These are phyloP conservation scores for Symbiodinium pilosum DNA, from an alignment of 73 alveolate species.

Conservation along the genomic window DNA sequence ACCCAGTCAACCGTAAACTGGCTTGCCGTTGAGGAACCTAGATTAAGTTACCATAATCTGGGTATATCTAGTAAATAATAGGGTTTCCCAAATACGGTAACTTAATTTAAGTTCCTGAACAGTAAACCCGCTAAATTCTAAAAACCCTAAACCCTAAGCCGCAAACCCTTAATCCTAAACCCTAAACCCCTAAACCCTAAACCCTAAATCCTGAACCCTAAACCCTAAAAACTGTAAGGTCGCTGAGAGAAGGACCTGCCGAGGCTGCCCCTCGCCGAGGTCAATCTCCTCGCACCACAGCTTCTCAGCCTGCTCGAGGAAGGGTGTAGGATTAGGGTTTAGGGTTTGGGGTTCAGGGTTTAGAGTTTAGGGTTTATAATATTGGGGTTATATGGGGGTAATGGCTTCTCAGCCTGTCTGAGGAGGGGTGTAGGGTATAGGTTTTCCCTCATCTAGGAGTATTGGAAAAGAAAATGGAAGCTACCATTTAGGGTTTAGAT, in stretches of 20 bases:
- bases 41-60: too few species aligned
- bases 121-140: background rate
- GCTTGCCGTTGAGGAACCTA: too few species aligned
- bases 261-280: slow-evolving; percentile 48
- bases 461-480: too few species aligned
- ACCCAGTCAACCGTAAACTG: too few species aligned
- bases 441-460: too few species aligned
- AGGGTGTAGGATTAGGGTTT: background rate
- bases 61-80: too few species aligned
- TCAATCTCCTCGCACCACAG: slow-evolving; percentile 79
- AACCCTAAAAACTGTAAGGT: background rate
- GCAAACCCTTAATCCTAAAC: background rate
- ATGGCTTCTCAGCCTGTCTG: too few species aligned
- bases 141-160: background rate
- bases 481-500: too few species aligned
- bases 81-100: too few species aligned
- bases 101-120: too few species aligned
- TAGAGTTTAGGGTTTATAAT: background rate
- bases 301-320: slow-evolving; percentile 31
- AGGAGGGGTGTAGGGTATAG: too few species aligned
- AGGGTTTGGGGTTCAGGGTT: background rate
- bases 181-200: background rate
- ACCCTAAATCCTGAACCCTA: background rate
- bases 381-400: too few species aligned
- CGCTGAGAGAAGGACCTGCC: background rate